phyloP scores from a whole-genome alignment of 306 rosid species.

The Morella rubra region DNA sequence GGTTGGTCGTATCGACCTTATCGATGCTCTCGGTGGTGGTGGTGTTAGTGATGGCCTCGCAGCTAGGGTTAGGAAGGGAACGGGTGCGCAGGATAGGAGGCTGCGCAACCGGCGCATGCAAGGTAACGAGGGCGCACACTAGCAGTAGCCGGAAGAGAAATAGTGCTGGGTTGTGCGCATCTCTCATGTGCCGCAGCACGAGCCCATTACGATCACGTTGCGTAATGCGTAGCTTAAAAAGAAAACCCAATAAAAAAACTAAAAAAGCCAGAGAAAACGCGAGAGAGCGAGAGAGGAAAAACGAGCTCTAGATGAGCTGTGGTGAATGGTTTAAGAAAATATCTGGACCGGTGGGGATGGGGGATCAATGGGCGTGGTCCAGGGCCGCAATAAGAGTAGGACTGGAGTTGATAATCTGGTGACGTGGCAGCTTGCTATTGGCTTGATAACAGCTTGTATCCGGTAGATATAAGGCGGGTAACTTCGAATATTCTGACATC shows the following conservation, averaged over 20 bases:
- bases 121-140: constrained; percentile 48
- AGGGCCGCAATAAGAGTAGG: background rate
- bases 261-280: too few species aligned
- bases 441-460: too few species aligned
- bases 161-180: constrained; percentile 40
- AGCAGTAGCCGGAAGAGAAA: constrained; percentile 38
- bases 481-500: background rate
- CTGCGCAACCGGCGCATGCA: constrained; percentile 58
- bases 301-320: too few species aligned
- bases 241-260: background rate
- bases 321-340: background rate
- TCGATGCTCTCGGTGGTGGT: background rate
- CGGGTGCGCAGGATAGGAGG: constrained; percentile 54
- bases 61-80: constrained; percentile 15
- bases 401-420: constrained; percentile 8
- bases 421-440: constrained; percentile 23
- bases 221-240: background rate
- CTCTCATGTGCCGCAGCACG: constrained; percentile 32
- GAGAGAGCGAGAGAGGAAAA: too few species aligned
- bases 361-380: background rate
- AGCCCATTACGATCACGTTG: constrained; percentile 26
- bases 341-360: background rate
- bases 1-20: constrained; percentile 12
- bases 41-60: constrained; percentile 21
- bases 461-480: background rate